Percentiles rank a stretch among this genome's conserved stretches.
These are phyloP conservation scores for Sclerotinia subarctica DNA, from an alignment of 2,329 filamentous ascomycete genomes.

Conservation along the genomic window DNA sequence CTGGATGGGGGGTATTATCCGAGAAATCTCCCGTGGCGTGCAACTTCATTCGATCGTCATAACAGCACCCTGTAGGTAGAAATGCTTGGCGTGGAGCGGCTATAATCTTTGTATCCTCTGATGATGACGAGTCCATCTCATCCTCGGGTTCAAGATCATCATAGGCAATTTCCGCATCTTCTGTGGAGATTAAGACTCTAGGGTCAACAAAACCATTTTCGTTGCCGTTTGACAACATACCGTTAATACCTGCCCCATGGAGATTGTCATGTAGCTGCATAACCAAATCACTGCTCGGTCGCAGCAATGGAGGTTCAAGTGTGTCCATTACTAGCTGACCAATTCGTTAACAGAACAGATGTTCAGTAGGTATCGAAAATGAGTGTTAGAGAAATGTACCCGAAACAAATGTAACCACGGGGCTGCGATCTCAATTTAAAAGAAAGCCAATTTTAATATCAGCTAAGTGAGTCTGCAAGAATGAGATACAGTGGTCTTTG, in stretches of 20 bases:
- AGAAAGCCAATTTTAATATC: background rate
- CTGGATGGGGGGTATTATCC: slow-evolving; percentile 78
- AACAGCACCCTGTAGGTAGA: slow-evolving; percentile 74
- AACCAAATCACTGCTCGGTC: slow-evolving; percentile 28
- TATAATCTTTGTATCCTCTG: slow-evolving; percentile 17
- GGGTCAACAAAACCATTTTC: slow-evolving; percentile 33
- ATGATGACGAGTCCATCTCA: slow-evolving; percentile 24
- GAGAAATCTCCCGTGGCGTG: slow-evolving; percentile 82
- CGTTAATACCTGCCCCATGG: slow-evolving; percentile 7
- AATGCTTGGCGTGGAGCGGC: slow-evolving; percentile 23
- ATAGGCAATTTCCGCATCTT: slow-evolving; percentile 22
- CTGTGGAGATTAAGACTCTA: slow-evolving; percentile 24
- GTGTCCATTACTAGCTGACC: background rate
- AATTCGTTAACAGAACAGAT: background rate
- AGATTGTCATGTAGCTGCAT: slow-evolving; percentile 26
- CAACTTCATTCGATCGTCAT: slow-evolving; percentile 93
- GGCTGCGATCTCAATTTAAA: background rate
- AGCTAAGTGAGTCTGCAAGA: background rate
- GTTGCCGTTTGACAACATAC: slow-evolving; percentile 24
- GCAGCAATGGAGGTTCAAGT: slow-evolving; percentile 12
- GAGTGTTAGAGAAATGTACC: background rate
- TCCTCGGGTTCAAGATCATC: slow-evolving; percentile 22
- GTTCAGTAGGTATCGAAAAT: background rate
- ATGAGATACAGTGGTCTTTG: background rate
- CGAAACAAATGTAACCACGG: background rate